Base-by-base conservation (phyloP, 768 basidiomycete genomes). In the Piloderma croceum region DNA sequence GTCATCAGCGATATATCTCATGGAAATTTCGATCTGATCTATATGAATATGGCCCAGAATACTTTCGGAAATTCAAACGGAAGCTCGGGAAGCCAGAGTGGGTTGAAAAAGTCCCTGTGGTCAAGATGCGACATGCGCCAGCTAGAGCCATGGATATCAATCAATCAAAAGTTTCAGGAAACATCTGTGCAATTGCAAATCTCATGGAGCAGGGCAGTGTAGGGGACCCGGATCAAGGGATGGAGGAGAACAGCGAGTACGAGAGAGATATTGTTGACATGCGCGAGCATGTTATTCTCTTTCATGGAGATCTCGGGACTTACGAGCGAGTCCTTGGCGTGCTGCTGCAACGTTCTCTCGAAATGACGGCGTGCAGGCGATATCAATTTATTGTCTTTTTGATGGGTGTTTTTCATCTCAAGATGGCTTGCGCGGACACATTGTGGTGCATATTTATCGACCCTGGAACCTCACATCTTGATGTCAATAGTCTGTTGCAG, bases 351-450 rank as follows among this genome's bases (percentile, higher is more conserved):
- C 58, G 59, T 2, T 29, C 45, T 6, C 44, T 51, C 1, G 63
- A 71, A 41, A 6, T 12, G 1, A 62, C 59, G 5, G 52, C 60
- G 0, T 60, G 53, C 53, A 35, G 36, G 2, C 49, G 60, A 0
- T 42, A 63, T 3, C 64, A 69, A 24, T 52, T 44, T 25, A 37
- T 67, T 1, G 43, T 71, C 0, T 67, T 57, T 35, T 44, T 69
- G 1, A 45, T 50, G 1, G 64, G 62, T 0, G 35, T 66, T 0
- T 68, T 68, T 34, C 64, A 63, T 42, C 39, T 60, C n/a, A 64
- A 60, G 41, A 64, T 65, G 54, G 58, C 62, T 0, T 39, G 38
- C n/a, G 51, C 49, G 0, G 57, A 65, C 34, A 48, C 53, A 0
- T n/a, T 56, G 0, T 57, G 50, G 50, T 11, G 36, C 4, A 21